Percentiles rank a stretch among this genome's conserved stretches.
phyloP scores from a whole-genome alignment of 768 basidiomycete genomes.

The Suillus sp. region DNA sequence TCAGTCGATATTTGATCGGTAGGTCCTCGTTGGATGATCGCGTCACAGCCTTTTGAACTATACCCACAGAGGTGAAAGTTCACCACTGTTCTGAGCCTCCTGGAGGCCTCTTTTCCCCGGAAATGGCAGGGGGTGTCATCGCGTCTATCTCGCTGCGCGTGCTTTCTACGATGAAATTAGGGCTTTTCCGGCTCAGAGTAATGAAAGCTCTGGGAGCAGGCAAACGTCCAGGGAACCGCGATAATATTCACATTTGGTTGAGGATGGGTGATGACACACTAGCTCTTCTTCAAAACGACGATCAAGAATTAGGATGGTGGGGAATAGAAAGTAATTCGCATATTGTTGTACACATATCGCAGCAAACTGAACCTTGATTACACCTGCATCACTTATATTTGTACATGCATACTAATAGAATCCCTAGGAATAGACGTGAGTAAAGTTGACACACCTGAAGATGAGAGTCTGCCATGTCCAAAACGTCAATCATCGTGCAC shows the following conservation, averaged over 20 bases:
- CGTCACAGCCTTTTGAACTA: conserved; percentile 9
- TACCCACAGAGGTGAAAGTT: conserved; percentile 33
- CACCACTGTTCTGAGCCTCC: conserved; percentile 27
- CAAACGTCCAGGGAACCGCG: conserved; percentile 33
- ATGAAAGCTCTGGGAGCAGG: conserved; percentile 46
- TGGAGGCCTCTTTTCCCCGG: conserved; percentile 20
- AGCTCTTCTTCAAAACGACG: conserved; percentile 51
- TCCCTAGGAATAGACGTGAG: conserved; percentile 1
- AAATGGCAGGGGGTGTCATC: conserved; percentile 19
- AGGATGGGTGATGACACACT: conserved; percentile 51
- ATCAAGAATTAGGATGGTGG: conserved; percentile 65
- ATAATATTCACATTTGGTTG: conserved; percentile 54
- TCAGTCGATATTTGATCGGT: conserved; percentile 67
- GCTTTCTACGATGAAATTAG: conserved; percentile 69
- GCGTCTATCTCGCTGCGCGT: conserved; percentile 46
- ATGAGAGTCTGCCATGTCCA: not conserved
- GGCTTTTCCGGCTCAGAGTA: conserved; percentile 63
- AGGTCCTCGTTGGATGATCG: conserved; percentile 21
- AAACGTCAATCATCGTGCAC: not conserved
- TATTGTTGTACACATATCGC: conserved; percentile 32
- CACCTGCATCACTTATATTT: conserved; percentile 1
- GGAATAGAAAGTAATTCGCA: conserved; percentile 61
- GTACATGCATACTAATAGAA: conserved; percentile 14
- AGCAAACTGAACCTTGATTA: conserved; percentile 14
- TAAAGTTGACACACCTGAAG: not conserved